phyloP scores from a whole-genome alignment of 2,329 filamentous ascomycete species.

The Cercospora citrullina region DNA sequence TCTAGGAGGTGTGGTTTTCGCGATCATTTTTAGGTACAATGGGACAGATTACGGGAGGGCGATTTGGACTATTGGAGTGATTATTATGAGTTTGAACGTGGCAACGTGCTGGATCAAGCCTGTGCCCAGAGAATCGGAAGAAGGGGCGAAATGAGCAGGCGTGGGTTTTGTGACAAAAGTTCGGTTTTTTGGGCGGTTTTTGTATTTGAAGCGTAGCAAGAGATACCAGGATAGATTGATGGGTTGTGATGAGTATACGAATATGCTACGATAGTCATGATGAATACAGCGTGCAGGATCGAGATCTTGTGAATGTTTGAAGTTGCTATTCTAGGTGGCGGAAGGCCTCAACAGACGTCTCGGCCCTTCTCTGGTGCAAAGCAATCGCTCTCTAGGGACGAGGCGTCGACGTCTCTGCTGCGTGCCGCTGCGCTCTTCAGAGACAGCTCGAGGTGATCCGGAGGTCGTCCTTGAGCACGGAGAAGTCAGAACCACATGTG shows the following conservation, averaged over 20 bases:
- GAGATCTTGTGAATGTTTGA: too few species aligned
- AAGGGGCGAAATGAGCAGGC: constrained; percentile 35
- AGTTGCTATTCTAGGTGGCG: too few species aligned
- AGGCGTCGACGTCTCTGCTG: background rate
- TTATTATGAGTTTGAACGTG: constrained; percentile 70
- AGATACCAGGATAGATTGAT: constrained; percentile 1
- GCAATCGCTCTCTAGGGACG: background rate
- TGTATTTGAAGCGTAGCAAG: background rate
- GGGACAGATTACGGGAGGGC: constrained; percentile 42
- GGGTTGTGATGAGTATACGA: background rate
- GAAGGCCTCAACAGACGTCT: too few species aligned
- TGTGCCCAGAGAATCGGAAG: constrained; percentile 56
- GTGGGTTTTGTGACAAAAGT: background rate
- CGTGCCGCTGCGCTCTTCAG: background rate
- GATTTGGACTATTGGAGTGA: constrained; percentile 79
- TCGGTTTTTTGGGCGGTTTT: background rate
- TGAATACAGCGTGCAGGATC: background rate
- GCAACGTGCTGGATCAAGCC: constrained; percentile 64
- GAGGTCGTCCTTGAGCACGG: background rate
- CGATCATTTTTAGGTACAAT: constrained; percentile 74
- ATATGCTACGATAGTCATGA: background rate
- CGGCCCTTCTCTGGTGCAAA: too few species aligned
- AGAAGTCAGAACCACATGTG: background rate
- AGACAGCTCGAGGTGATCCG: background rate
- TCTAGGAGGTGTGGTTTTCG: constrained; percentile 80